phyloP scores from a whole-genome alignment of 2,329 filamentous ascomycete genomes.

The Aspergillus thermomutatus region DNA sequence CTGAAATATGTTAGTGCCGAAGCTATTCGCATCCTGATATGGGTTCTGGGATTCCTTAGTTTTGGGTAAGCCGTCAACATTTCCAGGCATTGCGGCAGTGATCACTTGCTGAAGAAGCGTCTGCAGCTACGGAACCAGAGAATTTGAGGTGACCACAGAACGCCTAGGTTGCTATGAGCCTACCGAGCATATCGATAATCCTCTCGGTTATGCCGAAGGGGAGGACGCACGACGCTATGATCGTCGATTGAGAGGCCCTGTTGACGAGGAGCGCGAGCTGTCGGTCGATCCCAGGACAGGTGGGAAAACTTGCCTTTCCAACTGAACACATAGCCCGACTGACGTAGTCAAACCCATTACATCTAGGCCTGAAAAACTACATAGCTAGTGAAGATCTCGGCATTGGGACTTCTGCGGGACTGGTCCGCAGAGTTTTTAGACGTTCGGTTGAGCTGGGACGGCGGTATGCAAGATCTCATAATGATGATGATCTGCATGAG shows the following conservation, averaged over 20 bases:
- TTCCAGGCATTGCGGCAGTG: neutral
- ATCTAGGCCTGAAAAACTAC: slow-evolving; percentile 75
- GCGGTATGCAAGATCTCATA: slow-evolving; percentile 62
- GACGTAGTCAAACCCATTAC: neutral
- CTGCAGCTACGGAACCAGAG: slow-evolving; percentile 60
- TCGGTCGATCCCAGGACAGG: slow-evolving; percentile 71
- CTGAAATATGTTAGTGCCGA: slow-evolving; percentile 88
- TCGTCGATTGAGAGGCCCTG: slow-evolving; percentile 71
- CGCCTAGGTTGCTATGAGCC: slow-evolving; percentile 77
- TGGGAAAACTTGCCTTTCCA: neutral
- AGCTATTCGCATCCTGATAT: slow-evolving; percentile 84
- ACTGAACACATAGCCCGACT: neutral
- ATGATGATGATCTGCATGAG: slow-evolving; percentile 79
- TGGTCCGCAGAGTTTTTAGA: slow-evolving; percentile 71
- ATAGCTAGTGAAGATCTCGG: slow-evolving; percentile 78
- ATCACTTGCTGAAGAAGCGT: slow-evolving; percentile 2
- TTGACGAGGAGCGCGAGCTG: slow-evolving; percentile 76
- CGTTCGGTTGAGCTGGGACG: slow-evolving; percentile 77
- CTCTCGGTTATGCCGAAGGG: slow-evolving; percentile 84
- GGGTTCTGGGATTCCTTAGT: slow-evolving; percentile 84
- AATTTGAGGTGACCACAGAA: slow-evolving; percentile 80
- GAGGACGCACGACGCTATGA: slow-evolving; percentile 81
- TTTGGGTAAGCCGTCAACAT: slow-evolving; percentile 61
- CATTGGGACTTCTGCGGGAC: slow-evolving; percentile 77
- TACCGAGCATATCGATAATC: slow-evolving; percentile 78